Evolutionary conservation across 2,329 filamentous ascomycete genomes (phyloP).

Genomic region (Fusarium temperatum): DNA sequence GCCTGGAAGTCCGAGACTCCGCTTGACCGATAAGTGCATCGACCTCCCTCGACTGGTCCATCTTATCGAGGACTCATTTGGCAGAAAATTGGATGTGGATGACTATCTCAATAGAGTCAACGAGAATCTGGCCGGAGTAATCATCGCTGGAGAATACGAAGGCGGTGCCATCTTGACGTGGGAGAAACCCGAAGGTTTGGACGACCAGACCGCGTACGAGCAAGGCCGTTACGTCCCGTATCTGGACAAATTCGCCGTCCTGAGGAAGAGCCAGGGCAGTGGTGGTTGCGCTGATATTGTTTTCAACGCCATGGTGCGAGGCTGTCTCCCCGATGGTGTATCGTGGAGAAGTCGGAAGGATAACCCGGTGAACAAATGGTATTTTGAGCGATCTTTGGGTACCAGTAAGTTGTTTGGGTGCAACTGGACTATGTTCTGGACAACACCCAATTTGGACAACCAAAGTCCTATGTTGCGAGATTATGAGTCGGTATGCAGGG

Average conservation of each 20-base stretch:
- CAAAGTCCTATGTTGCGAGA: slow-evolving; percentile 67
- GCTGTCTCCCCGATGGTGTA: slow-evolving; percentile 87
- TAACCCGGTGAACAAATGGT: slow-evolving; percentile 99
- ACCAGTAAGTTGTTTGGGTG: slow-evolving; percentile 83
- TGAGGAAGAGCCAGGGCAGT: slow-evolving; percentile 86
- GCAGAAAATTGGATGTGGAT: slow-evolving; percentile 81
- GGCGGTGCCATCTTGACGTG: slow-evolving; percentile 94
- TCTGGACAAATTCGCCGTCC: slow-evolving; percentile 95
- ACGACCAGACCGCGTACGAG: slow-evolving; percentile 62
- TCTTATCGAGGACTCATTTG: slow-evolving; percentile 94
- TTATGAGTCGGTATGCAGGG: slow-evolving; percentile 79
- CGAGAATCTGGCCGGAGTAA: slow-evolving; percentile 84
- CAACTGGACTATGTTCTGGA: slow-evolving; percentile 99
- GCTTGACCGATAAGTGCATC: slow-evolving; percentile 81
- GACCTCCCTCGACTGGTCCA: slow-evolving; percentile 84
- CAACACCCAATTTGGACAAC: slow-evolving; percentile 71
- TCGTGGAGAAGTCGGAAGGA: slow-evolving; percentile 91
- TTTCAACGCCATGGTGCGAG: slow-evolving; percentile 93
- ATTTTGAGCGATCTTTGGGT: slow-evolving; percentile 89
- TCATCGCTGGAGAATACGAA: slow-evolving; percentile 96
- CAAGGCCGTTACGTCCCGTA: slow-evolving; percentile 83
- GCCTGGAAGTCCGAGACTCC: slow-evolving; percentile 67
- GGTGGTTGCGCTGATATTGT: slow-evolving; percentile 95
- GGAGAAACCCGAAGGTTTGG: slow-evolving; percentile 76
- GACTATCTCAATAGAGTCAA: slow-evolving; percentile 86